Base-by-base conservation (phyloP, 352 stramenopile species). In the Globisporangium recalcitrans region DNA sequence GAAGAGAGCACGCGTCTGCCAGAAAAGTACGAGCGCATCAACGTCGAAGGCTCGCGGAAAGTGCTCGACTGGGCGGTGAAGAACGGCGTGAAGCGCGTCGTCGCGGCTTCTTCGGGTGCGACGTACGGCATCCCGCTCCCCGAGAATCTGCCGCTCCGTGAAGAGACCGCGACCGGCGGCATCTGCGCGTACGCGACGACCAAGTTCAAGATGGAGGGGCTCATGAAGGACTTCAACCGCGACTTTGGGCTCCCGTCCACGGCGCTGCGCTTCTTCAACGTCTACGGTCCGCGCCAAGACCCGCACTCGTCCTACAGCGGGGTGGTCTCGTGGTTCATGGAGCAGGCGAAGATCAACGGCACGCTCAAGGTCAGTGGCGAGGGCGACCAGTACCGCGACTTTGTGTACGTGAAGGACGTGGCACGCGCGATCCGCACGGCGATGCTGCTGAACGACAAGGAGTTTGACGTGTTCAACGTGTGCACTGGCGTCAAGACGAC, bases 311-410 rank as follows among this genome's bases (percentile, higher is more conserved):
- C 80, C 16, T 91, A 93, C 71, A 91, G 82, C 54, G 85, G 85
- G 16, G 85, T 93, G 29, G 79, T 93, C 27, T 91, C 85, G 44
- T 91, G 80, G 82, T 90, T 93, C 67, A 93, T 93, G 85, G 85
- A 93, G 65, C 80, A 91, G 72, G 82, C 85, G 32, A 87, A 87
- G 69, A 89, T 82, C 65, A 90, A 93, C 64, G 82, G 81, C 51
- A 88, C 80, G 19, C 66, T 93, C 62, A 90, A 90, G 69, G 78
- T 93, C 36, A 88, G 79, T 3, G 85, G 85, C 21, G 76, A 88
- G 14, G 85, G 82, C 27, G 77, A 88, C 24, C 85, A 93, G 58
- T 91, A 90, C 71, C 82, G 85, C 14, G 85, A 94, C 67, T 94
- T 94, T 64, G 83, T 94, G 60, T 94, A 79, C 62, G 85, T 94